Percentiles rank a stretch among this genome's conserved stretches.
Evolutionary conservation across 2,329 filamentous ascomycete species (phyloP).

Genomic region (Dothistroma septosporum): DNA sequence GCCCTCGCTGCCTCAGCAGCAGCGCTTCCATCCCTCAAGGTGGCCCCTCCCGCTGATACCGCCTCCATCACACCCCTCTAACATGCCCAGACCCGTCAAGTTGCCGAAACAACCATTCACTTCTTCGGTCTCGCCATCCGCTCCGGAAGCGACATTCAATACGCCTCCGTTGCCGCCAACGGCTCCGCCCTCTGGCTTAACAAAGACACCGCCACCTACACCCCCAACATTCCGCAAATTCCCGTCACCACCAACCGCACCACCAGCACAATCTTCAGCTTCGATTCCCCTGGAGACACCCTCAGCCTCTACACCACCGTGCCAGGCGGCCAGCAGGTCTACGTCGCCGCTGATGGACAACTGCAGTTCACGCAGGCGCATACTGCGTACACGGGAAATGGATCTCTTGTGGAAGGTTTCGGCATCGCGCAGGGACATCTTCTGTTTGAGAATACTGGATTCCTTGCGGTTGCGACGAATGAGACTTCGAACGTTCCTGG

Average conservation of each 20-base stretch:
- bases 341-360: constrained; percentile 19
- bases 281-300: constrained; percentile 17
- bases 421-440: constrained; percentile 2
- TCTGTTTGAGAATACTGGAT: constrained; percentile 6
- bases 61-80: background rate
- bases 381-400: constrained; percentile 1
- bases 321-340: constrained; percentile 32
- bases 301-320: constrained; percentile 24
- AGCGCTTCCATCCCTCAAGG: background rate
- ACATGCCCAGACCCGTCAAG: background rate
- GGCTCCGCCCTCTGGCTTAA: constrained; percentile 26
- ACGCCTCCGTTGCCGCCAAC: constrained; percentile 25
- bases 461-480: constrained; percentile 6
- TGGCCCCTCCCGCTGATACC: too few species aligned
- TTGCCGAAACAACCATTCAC: constrained; percentile 15
- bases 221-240: constrained; percentile 18
- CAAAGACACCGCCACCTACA: constrained; percentile 28
- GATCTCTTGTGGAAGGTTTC: background rate
- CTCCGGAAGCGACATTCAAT: constrained; percentile 27
- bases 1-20: background rate
- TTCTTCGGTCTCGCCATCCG: constrained; percentile 24
- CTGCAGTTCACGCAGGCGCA: constrained; percentile 14
- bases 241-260: constrained; percentile 6
- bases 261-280: constrained; percentile 25
- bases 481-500: constrained; percentile 5